Percentiles rank a stretch among this genome's conserved stretches.
These are phyloP conservation scores for Polyporus tsugae DNA, from an alignment of 1,284 basidiomycete genomes.

Conservation along the genomic window DNA sequence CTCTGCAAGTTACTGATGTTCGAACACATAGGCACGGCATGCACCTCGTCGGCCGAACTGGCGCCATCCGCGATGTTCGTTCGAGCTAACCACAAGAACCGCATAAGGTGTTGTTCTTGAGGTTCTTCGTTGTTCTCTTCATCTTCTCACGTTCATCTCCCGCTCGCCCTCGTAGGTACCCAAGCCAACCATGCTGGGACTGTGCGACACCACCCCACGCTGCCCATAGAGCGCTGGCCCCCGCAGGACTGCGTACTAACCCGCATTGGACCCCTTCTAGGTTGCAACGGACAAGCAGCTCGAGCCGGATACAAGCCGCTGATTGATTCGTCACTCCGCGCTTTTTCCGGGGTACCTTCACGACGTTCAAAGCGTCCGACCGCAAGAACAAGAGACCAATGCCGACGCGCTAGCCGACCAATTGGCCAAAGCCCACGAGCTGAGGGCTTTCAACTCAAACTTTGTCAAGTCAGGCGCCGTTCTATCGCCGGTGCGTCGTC, in stretches of 20 bases:
- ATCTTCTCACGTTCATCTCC: slow-evolving; percentile 31
- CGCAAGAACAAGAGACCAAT: slow-evolving; percentile 5
- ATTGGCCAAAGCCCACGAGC: background rate
- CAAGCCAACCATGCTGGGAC: background rate
- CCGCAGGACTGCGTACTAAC: background rate
- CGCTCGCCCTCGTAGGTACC: background rate
- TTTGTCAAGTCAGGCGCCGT: background rate
- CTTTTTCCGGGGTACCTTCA: background rate
- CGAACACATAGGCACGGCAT: background rate
- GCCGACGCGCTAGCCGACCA: background rate
- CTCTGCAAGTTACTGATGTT: background rate
- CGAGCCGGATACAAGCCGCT: background rate
- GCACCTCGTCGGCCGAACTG: background rate
- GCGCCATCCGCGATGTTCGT: background rate
- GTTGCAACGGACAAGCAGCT: background rate
- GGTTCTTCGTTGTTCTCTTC: slow-evolving; percentile 12
- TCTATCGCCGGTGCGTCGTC: background rate
- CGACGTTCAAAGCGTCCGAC: background rate
- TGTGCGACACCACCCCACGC: background rate
- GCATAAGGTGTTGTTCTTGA: slow-evolving; percentile 11
- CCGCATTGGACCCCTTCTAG: background rate
- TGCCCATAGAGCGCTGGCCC: background rate
- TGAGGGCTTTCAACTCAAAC: background rate
- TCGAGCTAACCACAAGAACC: slow-evolving; percentile 19
- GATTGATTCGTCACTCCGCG: background rate